Evolutionary conservation across 495 filamentous ascomycete species (phyloP), one percentile per base, ranked within the genome.

Genomic region (Chaetomium tenue): DNA sequence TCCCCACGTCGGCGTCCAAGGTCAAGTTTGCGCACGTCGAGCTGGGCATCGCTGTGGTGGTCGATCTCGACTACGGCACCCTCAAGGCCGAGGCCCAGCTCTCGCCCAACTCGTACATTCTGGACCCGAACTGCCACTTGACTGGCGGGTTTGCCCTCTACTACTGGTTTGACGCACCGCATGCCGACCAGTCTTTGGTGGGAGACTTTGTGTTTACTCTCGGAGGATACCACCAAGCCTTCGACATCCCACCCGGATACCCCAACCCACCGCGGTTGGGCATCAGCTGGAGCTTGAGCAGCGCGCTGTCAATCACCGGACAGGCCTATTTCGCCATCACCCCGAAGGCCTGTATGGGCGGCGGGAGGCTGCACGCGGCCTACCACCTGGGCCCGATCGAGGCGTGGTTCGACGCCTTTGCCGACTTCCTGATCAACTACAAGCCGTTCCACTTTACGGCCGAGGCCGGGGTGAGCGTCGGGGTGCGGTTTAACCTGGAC

Each of bases 201-300:
- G 84, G 82, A 9, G 77, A 85, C 63, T 85, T 72, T 63, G 82
- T 84, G 13, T 82, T 85, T 63, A 79, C 79, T 9, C 61, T 85
- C 11, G 83, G 84, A 18, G 83, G 83, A 9, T 84, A 81, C 64
- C 79, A 84, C 68, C 72, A 23, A 0, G 71, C 72, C 0, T 86
- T 73, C 70, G 59, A 61, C 16, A 26, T 47, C 0, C 82, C 82
- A 0, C 2, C 28, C 0, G 60, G 75, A 18, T 86, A 81, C 68
- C 82, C 83, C 0, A 66, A 69, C 20, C 80, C 80, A 0, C 64
- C 71, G 2, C 73, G 83, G 12, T 65, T 86, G 3, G 76, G 60
- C 9, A 83, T 85, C 56, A 63, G 53, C 42, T 85, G 75, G 74
- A 52, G 47, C 7, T 48, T 78, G 18, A 74, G 67, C 39, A 50